Conservation (phyloP, 2,329 filamentous ascomycete species). For the Zymoseptoria ardabiliae region DNA sequence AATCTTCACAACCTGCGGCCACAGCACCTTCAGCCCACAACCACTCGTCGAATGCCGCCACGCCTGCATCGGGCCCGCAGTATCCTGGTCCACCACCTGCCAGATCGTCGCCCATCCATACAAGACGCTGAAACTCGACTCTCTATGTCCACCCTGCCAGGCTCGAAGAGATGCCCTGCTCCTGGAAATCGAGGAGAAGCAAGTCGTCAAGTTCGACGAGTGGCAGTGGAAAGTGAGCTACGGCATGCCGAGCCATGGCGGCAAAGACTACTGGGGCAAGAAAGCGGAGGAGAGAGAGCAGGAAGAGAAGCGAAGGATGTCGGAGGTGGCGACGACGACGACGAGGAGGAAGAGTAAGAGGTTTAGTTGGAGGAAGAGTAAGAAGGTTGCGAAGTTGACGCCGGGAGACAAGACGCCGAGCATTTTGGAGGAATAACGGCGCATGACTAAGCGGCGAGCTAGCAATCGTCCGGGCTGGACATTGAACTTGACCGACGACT, state of each 20-base stretch:
- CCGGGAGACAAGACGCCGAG: neutral
- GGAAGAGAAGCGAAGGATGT: conserved; percentile 13
- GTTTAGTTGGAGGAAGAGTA: conserved; percentile 19
- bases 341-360: conserved; percentile 13
- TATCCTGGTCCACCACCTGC: conserved; percentile 21
- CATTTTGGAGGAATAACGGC: neutral
- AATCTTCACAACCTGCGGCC: conserved; percentile 38
- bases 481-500: neutral
- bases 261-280: conserved; percentile 25
- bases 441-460: neutral
- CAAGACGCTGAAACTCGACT: conserved; percentile 29
- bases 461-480: neutral
- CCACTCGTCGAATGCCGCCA: conserved; percentile 32
- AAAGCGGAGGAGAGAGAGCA: conserved; percentile 20
- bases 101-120: conserved; percentile 30
- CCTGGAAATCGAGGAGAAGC: conserved; percentile 20
- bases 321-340: conserved; percentile 4
- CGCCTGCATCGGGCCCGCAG: conserved; percentile 20
- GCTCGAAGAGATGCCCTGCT: conserved; percentile 22
- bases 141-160: conserved; percentile 29
- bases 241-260: conserved; percentile 21
- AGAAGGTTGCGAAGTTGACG: conserved; percentile 11
- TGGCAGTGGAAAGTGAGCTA: conserved; percentile 38
- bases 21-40: conserved; percentile 29
- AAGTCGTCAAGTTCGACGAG: conserved; percentile 31